These are phyloP conservation scores for Eimeria falciformis DNA, from an alignment of 169 alveolate genomes.

Conservation along the genomic window DNA sequence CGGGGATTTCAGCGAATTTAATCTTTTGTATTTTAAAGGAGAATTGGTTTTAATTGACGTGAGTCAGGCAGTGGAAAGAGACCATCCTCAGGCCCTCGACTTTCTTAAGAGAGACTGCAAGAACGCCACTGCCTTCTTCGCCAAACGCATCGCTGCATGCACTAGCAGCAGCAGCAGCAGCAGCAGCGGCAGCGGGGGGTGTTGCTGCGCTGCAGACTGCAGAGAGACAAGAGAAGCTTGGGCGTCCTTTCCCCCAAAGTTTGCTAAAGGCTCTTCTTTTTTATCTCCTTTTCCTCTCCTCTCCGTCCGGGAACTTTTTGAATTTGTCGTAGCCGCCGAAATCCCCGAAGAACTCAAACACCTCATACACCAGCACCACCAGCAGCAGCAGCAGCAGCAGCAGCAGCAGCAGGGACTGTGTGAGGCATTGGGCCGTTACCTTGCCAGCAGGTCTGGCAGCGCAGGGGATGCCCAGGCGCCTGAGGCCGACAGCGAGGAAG, in stretches of 20 bases:
- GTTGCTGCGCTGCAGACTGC: neutral
- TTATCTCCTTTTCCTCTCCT: neutral
- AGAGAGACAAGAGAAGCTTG: constrained; percentile 41
- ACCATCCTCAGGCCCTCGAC: constrained; percentile 98
- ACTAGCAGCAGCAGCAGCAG: neutral
- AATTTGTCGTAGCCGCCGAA: constrained; percentile 58
- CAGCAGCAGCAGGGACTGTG: constrained; percentile 57
- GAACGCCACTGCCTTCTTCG: constrained; percentile 95
- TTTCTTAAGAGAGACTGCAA: constrained; percentile 98
- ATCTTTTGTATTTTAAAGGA: constrained; percentile 91
- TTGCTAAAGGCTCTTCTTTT: neutral
- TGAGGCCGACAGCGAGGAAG: constrained; percentile 48
- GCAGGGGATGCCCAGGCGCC: constrained; percentile 33
- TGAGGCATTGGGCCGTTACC: neutral
- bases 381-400: constrained; percentile 56
- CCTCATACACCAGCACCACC: constrained; percentile 26
- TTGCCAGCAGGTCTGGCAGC: constrained; percentile 44
- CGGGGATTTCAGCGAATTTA: constrained; percentile 99
- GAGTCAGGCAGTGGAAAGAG: constrained; percentile 98
- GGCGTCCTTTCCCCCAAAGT: neutral
- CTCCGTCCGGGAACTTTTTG: constrained; percentile 60
- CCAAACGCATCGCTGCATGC: neutral
- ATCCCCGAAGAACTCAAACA: constrained; percentile 75
- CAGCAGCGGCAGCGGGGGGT: constrained; percentile 29
- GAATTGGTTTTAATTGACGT: constrained; percentile 97